Evolutionary conservation across 1,284 basidiomycete genomes (phyloP), one percentile per base, ranked within the genome.

Genomic region (Fomitopsis palustris): DNA sequence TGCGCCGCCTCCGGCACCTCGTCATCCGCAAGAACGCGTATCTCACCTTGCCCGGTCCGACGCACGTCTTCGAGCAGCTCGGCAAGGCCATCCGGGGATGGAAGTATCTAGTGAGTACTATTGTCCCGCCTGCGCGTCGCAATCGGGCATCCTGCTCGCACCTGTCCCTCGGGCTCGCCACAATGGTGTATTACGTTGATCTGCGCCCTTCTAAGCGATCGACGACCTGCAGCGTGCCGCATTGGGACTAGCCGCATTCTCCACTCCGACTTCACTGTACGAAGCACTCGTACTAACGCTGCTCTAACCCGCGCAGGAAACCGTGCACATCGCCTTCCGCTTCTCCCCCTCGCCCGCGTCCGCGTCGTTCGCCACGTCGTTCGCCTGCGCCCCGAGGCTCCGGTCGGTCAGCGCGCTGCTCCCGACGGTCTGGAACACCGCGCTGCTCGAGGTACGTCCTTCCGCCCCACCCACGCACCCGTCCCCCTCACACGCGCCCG

Each of bases 11-110:
- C 38, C 72, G 72, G 42, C 78, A 79, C 64, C 69, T 86, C 52
- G 77, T 78, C 33, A 65, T 86, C 54, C 77, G 80, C 51, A 86
- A 84, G 68, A 72, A 74, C 33, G 76, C 79, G 1, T 86, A 85
- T 66, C 75, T 85, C 41, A 83, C 81, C 7, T 77, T 79, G 51
- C 71, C 76, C 1, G 76, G 78, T 27, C 75, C 79, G 1, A 69
- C 71, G 33, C 74, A 75, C 53, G 66, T 84, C 45, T 70, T 86
- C 35, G 69, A 70, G n/a, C 73, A 74, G 25, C 67, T 86, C 23
- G 77, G 81, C 21, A 70, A 70, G 27, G 78, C 79, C 0, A 73
- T 85, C 37, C 59, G 59, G 1, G 35, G 43, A 2, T 84, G 84
- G 81, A 57, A 67, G 49, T 52, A 74, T 17, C 70, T 86, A 64